Conservation (phyloP, 2,329 filamentous ascomycete species). For the Verticillium nubilum region DNA sequence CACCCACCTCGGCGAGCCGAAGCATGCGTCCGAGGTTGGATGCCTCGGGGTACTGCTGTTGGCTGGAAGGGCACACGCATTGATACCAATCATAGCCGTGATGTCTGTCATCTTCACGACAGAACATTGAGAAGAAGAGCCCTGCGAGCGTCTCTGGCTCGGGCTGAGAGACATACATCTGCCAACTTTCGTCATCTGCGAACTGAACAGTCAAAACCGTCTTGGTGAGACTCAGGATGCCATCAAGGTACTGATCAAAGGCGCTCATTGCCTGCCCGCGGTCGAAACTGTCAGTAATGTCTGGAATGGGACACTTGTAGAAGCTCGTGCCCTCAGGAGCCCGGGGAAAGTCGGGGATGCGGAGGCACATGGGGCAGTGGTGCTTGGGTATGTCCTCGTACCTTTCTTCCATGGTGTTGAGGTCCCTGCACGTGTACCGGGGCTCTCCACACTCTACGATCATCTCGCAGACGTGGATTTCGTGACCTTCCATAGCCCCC, state of each 20-base stretch:
- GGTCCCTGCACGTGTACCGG: neutral
- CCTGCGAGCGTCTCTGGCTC: neutral
- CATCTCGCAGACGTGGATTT: neutral
- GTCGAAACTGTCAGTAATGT: neutral
- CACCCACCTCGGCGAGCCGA: neutral
- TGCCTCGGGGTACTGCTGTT: neutral
- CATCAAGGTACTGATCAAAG: neutral
- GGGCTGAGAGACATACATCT: neutral
- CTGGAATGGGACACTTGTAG: neutral
- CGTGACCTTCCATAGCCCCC: neutral
- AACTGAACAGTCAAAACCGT: neutral
- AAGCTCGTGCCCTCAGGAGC: neutral
- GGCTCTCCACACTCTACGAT: neutral
- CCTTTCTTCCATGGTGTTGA: neutral
- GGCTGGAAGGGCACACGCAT: neutral
- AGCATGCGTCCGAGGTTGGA: neutral
- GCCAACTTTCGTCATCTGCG: neutral
- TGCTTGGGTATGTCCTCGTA: neutral
- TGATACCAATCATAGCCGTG: neutral
- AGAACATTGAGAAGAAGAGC: neutral
- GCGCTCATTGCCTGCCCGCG: neutral
- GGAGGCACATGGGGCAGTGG: neutral
- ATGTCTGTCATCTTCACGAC: neutral
- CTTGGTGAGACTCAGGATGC: neutral
- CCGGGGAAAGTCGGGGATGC: neutral